phyloP scores from a whole-genome alignment of 2,329 filamentous ascomycete species.

The Penicillium sp. region DNA sequence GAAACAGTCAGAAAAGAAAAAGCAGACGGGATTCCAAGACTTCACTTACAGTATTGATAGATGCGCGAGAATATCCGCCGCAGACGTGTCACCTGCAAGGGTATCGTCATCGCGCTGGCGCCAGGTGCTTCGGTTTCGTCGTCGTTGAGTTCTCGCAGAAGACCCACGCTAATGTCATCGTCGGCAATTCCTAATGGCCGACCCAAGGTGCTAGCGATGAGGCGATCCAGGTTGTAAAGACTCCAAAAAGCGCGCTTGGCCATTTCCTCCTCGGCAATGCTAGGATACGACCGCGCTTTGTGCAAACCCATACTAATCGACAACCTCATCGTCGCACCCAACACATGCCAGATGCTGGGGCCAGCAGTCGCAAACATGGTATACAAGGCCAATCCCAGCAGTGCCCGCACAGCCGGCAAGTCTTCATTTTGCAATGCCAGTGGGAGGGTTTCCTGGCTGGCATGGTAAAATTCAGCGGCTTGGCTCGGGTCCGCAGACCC shows the following conservation, averaged over 20 bases:
- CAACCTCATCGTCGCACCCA: conserved; percentile 40
- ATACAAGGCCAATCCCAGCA: conserved; percentile 40
- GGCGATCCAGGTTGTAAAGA: conserved; percentile 45
- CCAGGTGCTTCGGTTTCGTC: conserved; percentile 40
- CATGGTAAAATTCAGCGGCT: conserved; percentile 38
- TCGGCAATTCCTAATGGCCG: conserved; percentile 44
- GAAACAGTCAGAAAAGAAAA: background rate
- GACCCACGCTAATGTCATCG: conserved; percentile 42
- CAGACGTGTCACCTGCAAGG: conserved; percentile 38
- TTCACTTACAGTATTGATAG: conserved; percentile 39
- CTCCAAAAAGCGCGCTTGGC: conserved; percentile 47
- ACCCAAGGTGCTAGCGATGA: conserved; percentile 42
- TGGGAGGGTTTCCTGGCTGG: conserved; percentile 37
- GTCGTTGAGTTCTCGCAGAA: conserved; percentile 43
- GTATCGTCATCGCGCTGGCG: conserved; percentile 41
- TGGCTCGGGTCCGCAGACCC: conserved; percentile 33
- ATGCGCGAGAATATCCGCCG: conserved; percentile 42
- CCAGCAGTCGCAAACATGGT: conserved; percentile 41
- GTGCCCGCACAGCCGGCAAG: conserved; percentile 36
- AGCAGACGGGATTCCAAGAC: background rate
- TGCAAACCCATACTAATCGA: conserved; percentile 42
- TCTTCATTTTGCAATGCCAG: conserved; percentile 41
- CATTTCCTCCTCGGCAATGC: conserved; percentile 40
- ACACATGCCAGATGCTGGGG: conserved; percentile 43
- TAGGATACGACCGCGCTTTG: conserved; percentile 31